Conservation (phyloP, 2,329 filamentous ascomycete species). For the Talaromyces sp. region DNA sequence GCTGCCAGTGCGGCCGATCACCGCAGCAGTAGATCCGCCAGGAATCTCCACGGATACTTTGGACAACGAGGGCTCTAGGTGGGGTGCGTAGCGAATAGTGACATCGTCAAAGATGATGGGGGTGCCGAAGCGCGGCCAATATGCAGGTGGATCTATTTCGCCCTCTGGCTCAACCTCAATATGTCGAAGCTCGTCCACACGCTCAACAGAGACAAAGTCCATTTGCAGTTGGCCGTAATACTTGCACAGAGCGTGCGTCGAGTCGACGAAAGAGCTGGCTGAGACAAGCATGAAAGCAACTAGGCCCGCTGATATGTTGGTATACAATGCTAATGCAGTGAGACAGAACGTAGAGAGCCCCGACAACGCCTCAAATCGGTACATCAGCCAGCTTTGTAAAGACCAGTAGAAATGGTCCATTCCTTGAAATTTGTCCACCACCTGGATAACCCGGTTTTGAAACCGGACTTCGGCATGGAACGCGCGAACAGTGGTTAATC, state of each 20-base stretch:
- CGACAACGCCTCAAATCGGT: slow-evolving; percentile 68
- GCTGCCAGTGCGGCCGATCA: slow-evolving; percentile 73
- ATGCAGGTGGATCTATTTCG: slow-evolving; percentile 61
- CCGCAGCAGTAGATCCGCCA: slow-evolving; percentile 68
- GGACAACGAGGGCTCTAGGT: slow-evolving; percentile 66
- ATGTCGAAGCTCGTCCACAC: slow-evolving; percentile 73
- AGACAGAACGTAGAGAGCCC: slow-evolving; percentile 67
- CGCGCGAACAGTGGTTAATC: slow-evolving; percentile 78
- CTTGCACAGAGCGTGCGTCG: slow-evolving; percentile 69
- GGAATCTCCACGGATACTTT: slow-evolving; percentile 68
- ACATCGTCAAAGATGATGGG: slow-evolving; percentile 72
- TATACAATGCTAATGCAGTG: slow-evolving; percentile 67
- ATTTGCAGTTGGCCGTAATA: slow-evolving; percentile 82
- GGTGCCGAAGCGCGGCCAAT: slow-evolving; percentile 68
- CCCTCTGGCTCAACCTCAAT: slow-evolving; percentile 70
- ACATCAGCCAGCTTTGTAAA: slow-evolving; percentile 77
- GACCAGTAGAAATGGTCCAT: slow-evolving; percentile 97
- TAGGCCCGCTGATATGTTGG: slow-evolving; percentile 67
- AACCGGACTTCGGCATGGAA: slow-evolving; percentile 75
- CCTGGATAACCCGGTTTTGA: slow-evolving; percentile 69
- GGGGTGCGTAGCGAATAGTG: slow-evolving; percentile 71
- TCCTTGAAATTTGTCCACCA: slow-evolving; percentile 83
- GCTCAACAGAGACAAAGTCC: slow-evolving; percentile 85
- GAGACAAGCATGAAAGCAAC: slow-evolving; percentile 78
- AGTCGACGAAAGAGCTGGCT: slow-evolving; percentile 57